Conservation (phyloP, 306 rosid species). For the Quercus wislizeni region DNA sequence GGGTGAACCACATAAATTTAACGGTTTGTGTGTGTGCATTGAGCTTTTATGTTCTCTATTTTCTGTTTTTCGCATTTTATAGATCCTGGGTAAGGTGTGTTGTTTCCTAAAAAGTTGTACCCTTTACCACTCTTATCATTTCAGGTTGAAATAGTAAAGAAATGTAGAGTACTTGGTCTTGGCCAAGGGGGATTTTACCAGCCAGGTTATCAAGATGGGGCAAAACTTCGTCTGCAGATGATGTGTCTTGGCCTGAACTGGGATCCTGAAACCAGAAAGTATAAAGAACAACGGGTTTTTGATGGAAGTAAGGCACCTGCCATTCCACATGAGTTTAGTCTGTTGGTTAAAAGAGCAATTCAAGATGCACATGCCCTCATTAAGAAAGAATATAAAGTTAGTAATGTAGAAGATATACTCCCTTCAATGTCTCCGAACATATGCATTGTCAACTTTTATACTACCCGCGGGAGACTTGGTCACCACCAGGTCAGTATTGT, state of each 20-base stretch:
- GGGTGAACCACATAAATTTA: no score
- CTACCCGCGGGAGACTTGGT: slow-evolving; percentile 54
- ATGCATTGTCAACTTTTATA: slow-evolving; percentile 68
- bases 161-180: slow-evolving; percentile 43
- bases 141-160: slow-evolving; percentile 48
- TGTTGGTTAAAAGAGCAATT: slow-evolving; percentile 37
- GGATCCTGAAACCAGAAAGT: slow-evolving; percentile 63
- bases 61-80: no score
- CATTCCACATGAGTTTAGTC: slow-evolving; percentile 39
- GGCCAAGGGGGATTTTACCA: slow-evolving; percentile 75
- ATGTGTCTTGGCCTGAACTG: slow-evolving; percentile 77
- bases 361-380: slow-evolving; percentile 40
- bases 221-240: slow-evolving; percentile 60
- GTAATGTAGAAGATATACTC: slow-evolving; percentile 36
- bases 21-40: no score
- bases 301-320: slow-evolving; percentile 44
- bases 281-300: slow-evolving; percentile 22
- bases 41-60: no score
- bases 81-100: no score
- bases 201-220: slow-evolving; percentile 55
- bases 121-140: slow-evolving; percentile 2
- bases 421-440: slow-evolving; percentile 65
- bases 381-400: slow-evolving; percentile 8
- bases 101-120: not conserved
- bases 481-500: slow-evolving; percentile 55